Percentiles rank a stretch among this genome's conserved stretches.
Conservation (phyloP, 78 protist species). For the Tieghemostelium lacteum region DNA sequence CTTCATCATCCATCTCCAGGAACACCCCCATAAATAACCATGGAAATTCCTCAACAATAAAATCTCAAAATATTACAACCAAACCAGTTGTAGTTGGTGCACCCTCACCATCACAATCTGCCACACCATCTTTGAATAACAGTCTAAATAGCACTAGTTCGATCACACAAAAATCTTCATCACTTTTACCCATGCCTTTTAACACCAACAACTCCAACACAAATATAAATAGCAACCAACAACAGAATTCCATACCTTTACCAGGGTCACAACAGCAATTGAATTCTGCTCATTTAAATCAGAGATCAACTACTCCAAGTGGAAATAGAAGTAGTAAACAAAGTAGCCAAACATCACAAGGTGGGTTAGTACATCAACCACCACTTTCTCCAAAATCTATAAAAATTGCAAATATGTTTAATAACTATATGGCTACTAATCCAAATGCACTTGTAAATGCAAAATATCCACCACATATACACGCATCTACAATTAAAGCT, state of each 20-base stretch:
- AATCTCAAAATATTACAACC: neutral
- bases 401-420: neutral
- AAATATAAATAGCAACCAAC: neutral
- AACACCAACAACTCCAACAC: neutral
- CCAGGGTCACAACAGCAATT: neutral
- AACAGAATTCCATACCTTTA: neutral
- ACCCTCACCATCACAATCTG: neutral
- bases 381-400: neutral
- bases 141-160: neutral
- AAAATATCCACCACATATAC: too few species aligned
- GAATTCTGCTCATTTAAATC: neutral
- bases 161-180: neutral
- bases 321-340: neutral
- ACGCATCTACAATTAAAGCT: neutral
- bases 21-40: neutral
- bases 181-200: neutral
- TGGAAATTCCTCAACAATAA: neutral
- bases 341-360: too few species aligned
- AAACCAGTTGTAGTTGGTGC: conserved; percentile 50
- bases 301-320: neutral
- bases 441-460: neutral
- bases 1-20: too few species aligned
- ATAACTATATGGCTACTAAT: neutral
- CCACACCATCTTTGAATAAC: neutral
- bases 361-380: too few species aligned